phyloP scores from a whole-genome alignment of 2,329 filamentous ascomycete genomes.

The Phialophora tarda region DNA sequence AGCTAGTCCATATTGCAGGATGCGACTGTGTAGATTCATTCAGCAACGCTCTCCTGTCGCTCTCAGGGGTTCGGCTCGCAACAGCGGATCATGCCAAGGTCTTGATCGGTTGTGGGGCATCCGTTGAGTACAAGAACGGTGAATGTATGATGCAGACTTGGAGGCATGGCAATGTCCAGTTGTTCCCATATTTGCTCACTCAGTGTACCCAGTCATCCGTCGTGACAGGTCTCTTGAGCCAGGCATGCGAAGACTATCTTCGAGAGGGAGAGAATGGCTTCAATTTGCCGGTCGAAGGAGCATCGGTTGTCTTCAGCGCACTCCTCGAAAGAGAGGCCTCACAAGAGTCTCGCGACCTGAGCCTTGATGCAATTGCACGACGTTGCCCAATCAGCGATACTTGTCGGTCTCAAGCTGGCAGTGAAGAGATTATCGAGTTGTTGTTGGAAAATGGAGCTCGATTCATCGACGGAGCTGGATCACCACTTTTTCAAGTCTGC shows the following conservation, averaged over 20 bases:
- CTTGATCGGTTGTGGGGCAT: constrained; percentile 13
- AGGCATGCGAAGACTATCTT: constrained; percentile 13
- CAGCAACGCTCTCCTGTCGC: constrained; percentile 10
- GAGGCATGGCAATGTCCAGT: constrained; percentile 14
- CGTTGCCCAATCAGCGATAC: background rate
- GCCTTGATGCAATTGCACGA: constrained; percentile 9
- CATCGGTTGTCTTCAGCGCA: background rate
- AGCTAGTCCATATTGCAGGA: background rate
- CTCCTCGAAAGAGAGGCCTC: constrained; percentile 8
- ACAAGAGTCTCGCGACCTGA: constrained; percentile 1
- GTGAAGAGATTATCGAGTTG: background rate
- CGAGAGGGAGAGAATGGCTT: background rate
- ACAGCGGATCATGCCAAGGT: background rate
- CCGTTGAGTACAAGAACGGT: constrained; percentile 11
- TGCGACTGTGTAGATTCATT: background rate
- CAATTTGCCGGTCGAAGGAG: background rate
- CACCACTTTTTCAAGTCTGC: constrained; percentile 17
- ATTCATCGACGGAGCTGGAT: constrained; percentile 11
- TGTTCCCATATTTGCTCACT: constrained; percentile 9
- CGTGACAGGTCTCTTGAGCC: constrained; percentile 7
- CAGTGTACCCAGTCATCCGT: constrained; percentile 7
- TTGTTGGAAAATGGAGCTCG: constrained; percentile 17
- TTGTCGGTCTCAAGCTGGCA: background rate
- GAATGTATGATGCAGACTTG: constrained; percentile 15
- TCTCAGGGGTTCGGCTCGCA: background rate